A percentile compares a stretch with the other conserved stretches of the same genome.
Evolutionary conservation across 495 filamentous ascomycete species (phyloP).

Genomic region (Talaromyces adpressus): DNA sequence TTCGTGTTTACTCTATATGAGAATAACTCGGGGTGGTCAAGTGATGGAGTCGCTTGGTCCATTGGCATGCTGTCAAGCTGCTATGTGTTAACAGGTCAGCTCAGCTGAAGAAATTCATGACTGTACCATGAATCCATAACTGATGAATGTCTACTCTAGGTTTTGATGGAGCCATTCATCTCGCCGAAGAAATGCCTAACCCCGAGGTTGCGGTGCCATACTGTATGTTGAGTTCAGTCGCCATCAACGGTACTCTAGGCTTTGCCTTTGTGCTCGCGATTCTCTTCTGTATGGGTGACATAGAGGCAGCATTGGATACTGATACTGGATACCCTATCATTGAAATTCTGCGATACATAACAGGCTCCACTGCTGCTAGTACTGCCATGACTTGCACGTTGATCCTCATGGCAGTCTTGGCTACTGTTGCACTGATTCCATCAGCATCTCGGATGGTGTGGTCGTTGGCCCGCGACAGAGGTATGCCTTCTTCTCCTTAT

Average conservation of each 20-base stretch:
- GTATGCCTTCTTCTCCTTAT: slow-evolving; percentile 12
- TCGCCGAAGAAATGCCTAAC: not conserved
- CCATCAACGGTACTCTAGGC: slow-evolving; percentile 37
- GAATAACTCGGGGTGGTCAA: not conserved
- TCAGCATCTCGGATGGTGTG: slow-evolving; percentile 48
- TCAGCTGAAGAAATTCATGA: not conserved
- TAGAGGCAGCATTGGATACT: slow-evolving; percentile 26
- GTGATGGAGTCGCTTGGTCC: not conserved
- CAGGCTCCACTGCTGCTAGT: not conserved
- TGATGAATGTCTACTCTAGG: not conserved
- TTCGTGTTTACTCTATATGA: not conserved
- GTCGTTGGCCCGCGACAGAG: slow-evolving; percentile 51
- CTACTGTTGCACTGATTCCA: slow-evolving; percentile 45
- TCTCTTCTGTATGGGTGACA: slow-evolving; percentile 31
- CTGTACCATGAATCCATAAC: not conserved
- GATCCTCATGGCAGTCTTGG: slow-evolving; percentile 33
- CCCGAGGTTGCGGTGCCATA: not conserved
- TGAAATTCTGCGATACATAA: slow-evolving; percentile 31
- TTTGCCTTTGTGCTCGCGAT: slow-evolving; percentile 9
- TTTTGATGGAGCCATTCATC: slow-evolving; percentile 21
- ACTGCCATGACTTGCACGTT: not conserved
- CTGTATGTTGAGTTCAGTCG: slow-evolving; percentile 35
- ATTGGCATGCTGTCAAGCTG: not conserved
- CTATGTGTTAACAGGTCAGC: not conserved
- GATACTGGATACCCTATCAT: slow-evolving; percentile 45